Percentiles rank a stretch among this genome's conserved stretches.
These are phyloP conservation scores for Cardamine chenopodiifolia DNA, from an alignment of 345 rosid genomes.

Conservation along the genomic window DNA sequence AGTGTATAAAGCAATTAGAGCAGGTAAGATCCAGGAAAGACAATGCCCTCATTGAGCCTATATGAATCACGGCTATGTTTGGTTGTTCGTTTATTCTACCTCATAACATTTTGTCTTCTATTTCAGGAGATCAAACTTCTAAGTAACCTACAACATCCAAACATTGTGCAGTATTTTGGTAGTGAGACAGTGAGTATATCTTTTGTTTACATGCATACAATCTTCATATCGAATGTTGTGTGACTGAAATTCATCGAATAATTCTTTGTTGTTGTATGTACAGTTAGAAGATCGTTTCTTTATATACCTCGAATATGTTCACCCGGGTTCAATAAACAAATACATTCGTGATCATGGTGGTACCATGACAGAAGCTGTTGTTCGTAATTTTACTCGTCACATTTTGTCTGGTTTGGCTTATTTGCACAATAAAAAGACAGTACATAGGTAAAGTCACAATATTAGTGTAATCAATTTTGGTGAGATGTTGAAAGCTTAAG, in stretches of 20 bases:
- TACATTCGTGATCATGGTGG: slow-evolving; percentile 85
- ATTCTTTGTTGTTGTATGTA: slow-evolving; percentile 26
- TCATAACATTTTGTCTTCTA: slow-evolving; percentile 5
- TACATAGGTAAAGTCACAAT: slow-evolving; percentile 65
- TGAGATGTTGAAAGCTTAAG: slow-evolving; percentile 30
- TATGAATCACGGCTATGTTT: background rate
- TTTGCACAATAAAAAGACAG: slow-evolving; percentile 84
- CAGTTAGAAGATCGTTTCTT: slow-evolving; percentile 84
- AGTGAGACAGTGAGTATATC: slow-evolving; percentile 85
- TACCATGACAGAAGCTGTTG: slow-evolving; percentile 89
- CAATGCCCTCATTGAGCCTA: too few species aligned
- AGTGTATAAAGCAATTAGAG: slow-evolving; percentile 80
- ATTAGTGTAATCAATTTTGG: slow-evolving; percentile 10
- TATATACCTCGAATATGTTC: slow-evolving; percentile 91
- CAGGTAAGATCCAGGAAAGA: slow-evolving; percentile 69
- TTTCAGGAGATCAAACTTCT: slow-evolving; percentile 91
- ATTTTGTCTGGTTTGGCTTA: slow-evolving; percentile 89
- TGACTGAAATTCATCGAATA: slow-evolving; percentile 13
- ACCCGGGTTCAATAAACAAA: slow-evolving; percentile 94
- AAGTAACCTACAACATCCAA: slow-evolving; percentile 89
- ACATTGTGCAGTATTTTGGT: slow-evolving; percentile 97
- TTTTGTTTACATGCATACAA: slow-evolving; percentile 22
- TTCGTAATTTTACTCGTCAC: slow-evolving; percentile 92
- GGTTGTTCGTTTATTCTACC: slow-evolving; percentile 21
- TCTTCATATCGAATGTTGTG: background rate